A percentile compares a stretch with the other conserved stretches of the same genome.
Evolutionary conservation across 1,139 yeast genomes (phyloP).

Genomic region (Pneumocystis jirovecii): DNA sequence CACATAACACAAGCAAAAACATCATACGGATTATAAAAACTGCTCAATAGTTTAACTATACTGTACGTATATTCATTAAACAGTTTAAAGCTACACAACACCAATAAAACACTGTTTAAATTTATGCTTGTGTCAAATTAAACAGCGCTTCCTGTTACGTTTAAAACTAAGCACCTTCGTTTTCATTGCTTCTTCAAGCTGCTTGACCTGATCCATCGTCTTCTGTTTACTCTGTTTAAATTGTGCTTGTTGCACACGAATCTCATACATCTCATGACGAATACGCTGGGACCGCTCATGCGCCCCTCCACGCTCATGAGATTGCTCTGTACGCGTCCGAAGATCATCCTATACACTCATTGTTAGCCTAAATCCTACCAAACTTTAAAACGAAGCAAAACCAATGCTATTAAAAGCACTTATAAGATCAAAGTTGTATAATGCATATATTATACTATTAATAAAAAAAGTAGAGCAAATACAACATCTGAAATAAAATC

Average conservation of each 20-base stretch:
- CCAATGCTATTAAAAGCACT: background rate
- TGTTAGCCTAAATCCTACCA: background rate
- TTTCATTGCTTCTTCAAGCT: conserved; percentile 56
- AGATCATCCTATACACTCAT: background rate
- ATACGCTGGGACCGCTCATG: conserved; percentile 47
- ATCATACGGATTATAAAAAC: background rate
- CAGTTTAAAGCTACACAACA: background rate
- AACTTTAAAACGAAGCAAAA: background rate
- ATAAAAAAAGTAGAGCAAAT: no score
- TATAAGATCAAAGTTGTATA: background rate
- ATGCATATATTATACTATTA: no score
- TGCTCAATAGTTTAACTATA: background rate
- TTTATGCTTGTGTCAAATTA: no score
- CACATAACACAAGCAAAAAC: background rate
- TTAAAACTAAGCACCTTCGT: conserved; percentile 30
- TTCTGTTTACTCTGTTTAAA: conserved; percentile 55
- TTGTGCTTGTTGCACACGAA: conserved; percentile 53
- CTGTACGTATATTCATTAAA: background rate
- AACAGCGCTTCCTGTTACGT: background rate
- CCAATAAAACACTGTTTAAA: background rate
- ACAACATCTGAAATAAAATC: no score
- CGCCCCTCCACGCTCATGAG: conserved; percentile 13
- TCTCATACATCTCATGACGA: conserved; percentile 47
- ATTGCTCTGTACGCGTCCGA: conserved; percentile 6
- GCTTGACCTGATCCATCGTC: conserved; percentile 58